Conservation (phyloP, 2,329 filamentous ascomycete species). For the Podosphaera aphanis region DNA sequence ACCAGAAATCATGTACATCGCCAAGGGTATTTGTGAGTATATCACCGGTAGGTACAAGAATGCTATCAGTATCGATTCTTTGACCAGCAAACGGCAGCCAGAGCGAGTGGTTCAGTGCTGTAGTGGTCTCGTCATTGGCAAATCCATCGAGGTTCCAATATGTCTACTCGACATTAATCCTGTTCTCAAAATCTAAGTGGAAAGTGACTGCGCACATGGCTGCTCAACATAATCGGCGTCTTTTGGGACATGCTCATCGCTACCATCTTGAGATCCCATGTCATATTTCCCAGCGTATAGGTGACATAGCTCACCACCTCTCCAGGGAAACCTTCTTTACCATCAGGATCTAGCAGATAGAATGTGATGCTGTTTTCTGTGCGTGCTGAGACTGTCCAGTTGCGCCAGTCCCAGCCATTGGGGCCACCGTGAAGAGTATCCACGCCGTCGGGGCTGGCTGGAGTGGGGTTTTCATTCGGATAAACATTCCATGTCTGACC, state of each 20-base stretch:
- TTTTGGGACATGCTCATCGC: constrained; percentile 48
- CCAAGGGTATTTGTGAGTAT: constrained; percentile 44
- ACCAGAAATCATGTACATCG: constrained; percentile 66
- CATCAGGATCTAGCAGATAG: constrained; percentile 47
- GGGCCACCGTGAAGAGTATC: constrained; percentile 48
- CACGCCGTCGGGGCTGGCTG: constrained; percentile 25
- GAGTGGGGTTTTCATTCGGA: constrained; percentile 38
- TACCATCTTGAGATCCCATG: constrained; percentile 52
- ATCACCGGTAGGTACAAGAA: constrained; percentile 52
- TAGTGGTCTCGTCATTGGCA: constrained; percentile 43
- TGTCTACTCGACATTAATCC: constrained; percentile 21
- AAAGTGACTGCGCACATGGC: constrained; percentile 20
- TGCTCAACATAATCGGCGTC: constrained; percentile 63
- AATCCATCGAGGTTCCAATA: constrained; percentile 76
- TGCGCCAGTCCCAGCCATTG: constrained; percentile 54
- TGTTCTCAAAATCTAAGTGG: not conserved
- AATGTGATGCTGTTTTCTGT: constrained; percentile 47
- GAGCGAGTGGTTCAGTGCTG: constrained; percentile 46
- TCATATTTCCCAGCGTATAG: constrained; percentile 41
- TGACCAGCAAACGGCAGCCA: constrained; percentile 50
- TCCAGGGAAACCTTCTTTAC: constrained; percentile 55
- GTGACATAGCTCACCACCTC: constrained; percentile 53
- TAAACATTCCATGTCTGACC: constrained; percentile 32
- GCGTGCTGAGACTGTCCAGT: constrained; percentile 53
- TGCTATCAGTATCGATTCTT: constrained; percentile 43